phyloP scores from a whole-genome alignment of 202 grass and related monocot species.

The Bolboschoenoplectus hybrid region DNA sequence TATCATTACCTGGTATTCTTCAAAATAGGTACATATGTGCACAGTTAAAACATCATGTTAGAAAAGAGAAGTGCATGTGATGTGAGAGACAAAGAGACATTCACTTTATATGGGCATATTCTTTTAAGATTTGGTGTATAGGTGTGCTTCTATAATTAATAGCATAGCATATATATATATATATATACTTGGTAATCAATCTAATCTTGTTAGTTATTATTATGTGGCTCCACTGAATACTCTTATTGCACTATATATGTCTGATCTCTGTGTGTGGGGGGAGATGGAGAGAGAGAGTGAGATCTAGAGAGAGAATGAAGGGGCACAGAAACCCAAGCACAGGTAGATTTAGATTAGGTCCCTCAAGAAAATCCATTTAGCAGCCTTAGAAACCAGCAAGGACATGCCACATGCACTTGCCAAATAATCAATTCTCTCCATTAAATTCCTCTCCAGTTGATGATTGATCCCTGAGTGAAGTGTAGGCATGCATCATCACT shows the following conservation, averaged over 20 bases:
- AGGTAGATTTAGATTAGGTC: constrained; percentile 22
- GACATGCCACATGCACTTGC: constrained; percentile 37
- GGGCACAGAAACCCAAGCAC: constrained; percentile 45
- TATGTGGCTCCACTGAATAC: constrained; percentile 26
- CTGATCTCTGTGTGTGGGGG: neutral
- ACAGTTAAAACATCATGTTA: constrained; percentile 33
- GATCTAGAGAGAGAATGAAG: constrained; percentile 22
- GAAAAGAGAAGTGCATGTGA: constrained; percentile 38
- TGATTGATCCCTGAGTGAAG: neutral
- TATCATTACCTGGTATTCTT: constrained; percentile 30
- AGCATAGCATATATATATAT: neutral
- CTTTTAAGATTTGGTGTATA: constrained; percentile 38
- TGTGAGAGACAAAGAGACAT: constrained; percentile 46
- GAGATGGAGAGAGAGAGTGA: constrained; percentile 10
- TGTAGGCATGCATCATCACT: neutral
- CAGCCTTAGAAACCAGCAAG: constrained; percentile 43
- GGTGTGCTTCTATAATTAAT: constrained; percentile 27
- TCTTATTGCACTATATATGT: neutral
- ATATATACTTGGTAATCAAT: neutral
- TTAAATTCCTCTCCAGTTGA: constrained; percentile 22
- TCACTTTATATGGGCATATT: constrained; percentile 55
- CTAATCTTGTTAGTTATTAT: constrained; percentile 2
- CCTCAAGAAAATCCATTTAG: constrained; percentile 40
- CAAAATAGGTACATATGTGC: constrained; percentile 26
- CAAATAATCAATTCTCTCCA: neutral